A percentile compares a stretch with the other conserved stretches of the same genome.
Conservation (phyloP, 805 yeast species). For the Metschnikowia peoriensis region DNA sequence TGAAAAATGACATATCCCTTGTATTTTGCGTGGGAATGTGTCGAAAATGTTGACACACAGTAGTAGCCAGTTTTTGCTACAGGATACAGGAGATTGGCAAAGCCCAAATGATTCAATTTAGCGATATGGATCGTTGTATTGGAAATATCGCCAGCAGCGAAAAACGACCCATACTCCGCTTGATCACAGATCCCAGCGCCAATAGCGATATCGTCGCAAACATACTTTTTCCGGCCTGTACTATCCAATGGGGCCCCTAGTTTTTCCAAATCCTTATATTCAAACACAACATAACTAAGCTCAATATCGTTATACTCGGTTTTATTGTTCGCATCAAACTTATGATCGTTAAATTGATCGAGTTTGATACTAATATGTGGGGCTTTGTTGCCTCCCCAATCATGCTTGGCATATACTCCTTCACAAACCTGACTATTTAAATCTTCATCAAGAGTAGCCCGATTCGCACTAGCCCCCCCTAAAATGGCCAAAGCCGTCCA, state of each 20-base stretch:
- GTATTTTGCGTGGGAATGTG: slow-evolving; percentile 45
- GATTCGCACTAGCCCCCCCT: slow-evolving; percentile 33
- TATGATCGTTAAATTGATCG: slow-evolving; percentile 27
- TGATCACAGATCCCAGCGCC: slow-evolving; percentile 49
- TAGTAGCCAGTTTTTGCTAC: slow-evolving; percentile 83
- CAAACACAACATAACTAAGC: slow-evolving; percentile 74
- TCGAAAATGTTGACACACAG: slow-evolving; percentile 74
- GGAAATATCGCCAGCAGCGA: slow-evolving; percentile 47
- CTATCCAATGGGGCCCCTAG: slow-evolving; percentile 55
- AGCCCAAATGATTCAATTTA: slow-evolving; percentile 55
- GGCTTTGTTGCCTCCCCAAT: slow-evolving; percentile 79
- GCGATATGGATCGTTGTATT: slow-evolving; percentile 58
- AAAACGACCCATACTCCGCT: slow-evolving; percentile 58
- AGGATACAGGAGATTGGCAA: slow-evolving; percentile 58
- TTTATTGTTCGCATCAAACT: slow-evolving; percentile 22
- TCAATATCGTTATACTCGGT: slow-evolving; percentile 35
- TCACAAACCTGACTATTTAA: slow-evolving; percentile 68
- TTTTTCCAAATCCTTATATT: slow-evolving; percentile 70
- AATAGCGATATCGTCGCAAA: slow-evolving; percentile 76
- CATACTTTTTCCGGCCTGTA: slow-evolving; percentile 43
- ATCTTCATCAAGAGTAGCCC: slow-evolving; percentile 47
- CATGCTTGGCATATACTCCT: slow-evolving; percentile 84
- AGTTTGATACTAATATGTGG: slow-evolving; percentile 46
- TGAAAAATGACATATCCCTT: slow-evolving; percentile 75
- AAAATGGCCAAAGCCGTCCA: slow-evolving; percentile 8